These are phyloP conservation scores for Globisporangium cylindrosporum DNA, from an alignment of 352 stramenopile genomes.

Conservation along the genomic window DNA sequence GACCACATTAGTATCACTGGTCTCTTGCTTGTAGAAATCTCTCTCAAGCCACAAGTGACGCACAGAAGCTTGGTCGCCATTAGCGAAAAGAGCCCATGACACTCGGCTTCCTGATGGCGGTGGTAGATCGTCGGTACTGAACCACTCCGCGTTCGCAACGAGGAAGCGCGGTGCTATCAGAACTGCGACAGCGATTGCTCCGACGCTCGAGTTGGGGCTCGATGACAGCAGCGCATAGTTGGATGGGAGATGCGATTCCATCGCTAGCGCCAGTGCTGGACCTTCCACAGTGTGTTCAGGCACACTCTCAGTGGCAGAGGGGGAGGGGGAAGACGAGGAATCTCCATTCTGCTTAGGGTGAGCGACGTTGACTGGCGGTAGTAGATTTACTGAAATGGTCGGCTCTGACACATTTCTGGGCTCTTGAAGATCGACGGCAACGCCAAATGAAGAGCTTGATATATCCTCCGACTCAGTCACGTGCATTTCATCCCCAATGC, in stretches of 20 bases:
- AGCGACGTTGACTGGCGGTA: background rate
- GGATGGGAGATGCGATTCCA: background rate
- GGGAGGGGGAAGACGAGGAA: background rate
- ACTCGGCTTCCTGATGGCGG: too few relatives aligned
- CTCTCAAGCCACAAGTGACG: background rate
- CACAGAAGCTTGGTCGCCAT: background rate
- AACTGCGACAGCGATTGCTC: background rate
- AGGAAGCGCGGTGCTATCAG: background rate
- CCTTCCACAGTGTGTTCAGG: background rate
- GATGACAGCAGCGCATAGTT: conserved; percentile 7
- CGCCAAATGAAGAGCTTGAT: background rate
- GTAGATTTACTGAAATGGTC: background rate
- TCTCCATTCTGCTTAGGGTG: background rate
- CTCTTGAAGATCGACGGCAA: background rate
- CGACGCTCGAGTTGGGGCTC: background rate
- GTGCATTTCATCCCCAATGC: background rate
- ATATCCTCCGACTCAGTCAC: background rate
- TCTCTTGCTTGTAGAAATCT: background rate
- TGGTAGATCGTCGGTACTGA: background rate
- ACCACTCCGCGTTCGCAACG: background rate
- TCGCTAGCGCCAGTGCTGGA: background rate
- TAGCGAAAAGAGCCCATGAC: background rate
- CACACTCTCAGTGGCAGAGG: background rate
- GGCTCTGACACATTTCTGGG: background rate
- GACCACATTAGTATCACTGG: background rate